Base-by-base conservation (phyloP, 2,329 filamentous ascomycete genomes). In the Talaromyces verruculosus region DNA sequence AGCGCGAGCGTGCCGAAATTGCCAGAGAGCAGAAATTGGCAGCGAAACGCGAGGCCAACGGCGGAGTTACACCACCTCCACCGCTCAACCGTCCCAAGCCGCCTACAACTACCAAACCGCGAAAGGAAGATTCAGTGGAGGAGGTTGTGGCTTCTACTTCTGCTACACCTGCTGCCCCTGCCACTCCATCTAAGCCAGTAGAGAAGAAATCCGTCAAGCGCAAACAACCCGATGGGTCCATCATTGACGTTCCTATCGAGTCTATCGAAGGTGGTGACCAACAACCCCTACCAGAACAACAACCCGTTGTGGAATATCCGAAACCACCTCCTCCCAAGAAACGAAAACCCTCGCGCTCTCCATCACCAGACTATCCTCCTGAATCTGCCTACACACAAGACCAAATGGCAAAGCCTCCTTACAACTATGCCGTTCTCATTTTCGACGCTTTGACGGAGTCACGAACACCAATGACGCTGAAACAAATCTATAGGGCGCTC, bases 401-500 rank as follows among this genome's bases (percentile, higher is more conserved):
- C 70, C 84, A 89, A 72, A 79, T 89, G 58, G 84, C 86, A 64
- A 85, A 87, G 67, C 87, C 87, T 1, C 83, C 82, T 3, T 83
- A 85, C 67, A 88, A 88, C 39, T 89, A 89, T 71, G 85, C 88
- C 8, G 83, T 87, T 30, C 81, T 89, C 49, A 87, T 89, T 63
- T 87, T 88, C 70, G 87, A 89, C 72, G 85, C 85, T 28, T 82
- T 89, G 35, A 83, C 84, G 1, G 83, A 86, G 43, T 83, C 85
- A 43, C 79, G 79, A 33, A 84, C 79, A 22, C 82, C 84, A 65
- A 87, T 89, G 80, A 87, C 88, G 57, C 77, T 89, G 35, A 87
- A 88, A 71, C 86, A 88, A 71, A 89, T 89, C 53, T 89, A 89
- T 73, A 84, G 85, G 68, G 85, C 85, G 49, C 83, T 89, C 65